Percentiles rank a stretch among this genome's conserved stretches.
Evolutionary conservation across 2,329 filamentous ascomycete genomes (phyloP).

Genomic region (Monosporascus sp.): DNA sequence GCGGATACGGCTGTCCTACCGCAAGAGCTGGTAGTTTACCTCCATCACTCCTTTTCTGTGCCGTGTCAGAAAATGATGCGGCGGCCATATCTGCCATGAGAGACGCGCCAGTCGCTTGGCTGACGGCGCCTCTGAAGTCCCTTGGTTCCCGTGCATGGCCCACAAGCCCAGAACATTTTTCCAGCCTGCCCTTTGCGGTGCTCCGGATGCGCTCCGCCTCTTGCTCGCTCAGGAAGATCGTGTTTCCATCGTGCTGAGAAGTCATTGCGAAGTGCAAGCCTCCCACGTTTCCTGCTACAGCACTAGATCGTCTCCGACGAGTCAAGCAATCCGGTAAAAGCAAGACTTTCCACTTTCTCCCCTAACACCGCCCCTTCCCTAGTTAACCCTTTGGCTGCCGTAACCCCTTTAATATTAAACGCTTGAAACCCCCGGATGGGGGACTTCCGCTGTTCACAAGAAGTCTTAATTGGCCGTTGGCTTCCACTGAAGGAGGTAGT

Average conservation of each 20-base stretch:
- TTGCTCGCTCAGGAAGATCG: conserved; percentile 26
- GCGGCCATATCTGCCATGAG: conserved; percentile 29
- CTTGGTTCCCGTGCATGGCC: conserved; percentile 13
- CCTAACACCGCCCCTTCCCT: too few species aligned
- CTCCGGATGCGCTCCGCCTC: conserved; percentile 24
- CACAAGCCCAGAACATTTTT: conserved; percentile 15
- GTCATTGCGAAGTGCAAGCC: conserved; percentile 12
- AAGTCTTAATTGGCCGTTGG: too few species aligned
- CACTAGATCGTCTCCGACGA: neutral
- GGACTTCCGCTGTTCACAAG: too few species aligned
- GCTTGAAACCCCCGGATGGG: too few species aligned
- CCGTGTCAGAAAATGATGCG: conserved; percentile 10
- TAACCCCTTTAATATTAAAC: too few species aligned
- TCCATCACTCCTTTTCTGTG: conserved; percentile 3
- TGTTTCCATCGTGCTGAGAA: conserved; percentile 12
- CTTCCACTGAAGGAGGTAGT: too few species aligned
- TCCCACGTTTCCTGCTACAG: neutral
- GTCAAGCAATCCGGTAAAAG: neutral
- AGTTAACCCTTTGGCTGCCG: too few species aligned
- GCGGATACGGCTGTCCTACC: conserved; percentile 21
- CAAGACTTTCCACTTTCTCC: too few species aligned
- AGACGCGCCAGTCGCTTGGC: conserved; percentile 22
- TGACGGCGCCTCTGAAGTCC: conserved; percentile 13
- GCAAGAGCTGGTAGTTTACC: conserved; percentile 23
- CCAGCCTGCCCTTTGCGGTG: conserved; percentile 13